Percentiles rank a stretch among this genome's conserved stretches.
These are phyloP conservation scores for Coffea canephora DNA, from an alignment of 257 asterid genomes.

Conservation along the genomic window DNA sequence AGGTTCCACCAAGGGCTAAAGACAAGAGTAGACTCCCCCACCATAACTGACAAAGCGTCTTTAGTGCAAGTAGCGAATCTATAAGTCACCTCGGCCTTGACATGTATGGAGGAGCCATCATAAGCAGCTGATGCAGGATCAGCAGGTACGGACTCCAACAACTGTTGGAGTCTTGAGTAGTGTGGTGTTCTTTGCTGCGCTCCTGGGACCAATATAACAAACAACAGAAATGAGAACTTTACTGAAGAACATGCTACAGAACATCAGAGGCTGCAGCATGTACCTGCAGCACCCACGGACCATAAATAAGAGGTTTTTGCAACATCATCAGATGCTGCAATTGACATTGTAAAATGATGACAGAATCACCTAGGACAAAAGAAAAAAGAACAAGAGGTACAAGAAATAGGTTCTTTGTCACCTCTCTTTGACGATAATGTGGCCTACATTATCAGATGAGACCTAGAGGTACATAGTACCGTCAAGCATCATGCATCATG, in stretches of 20 bases:
- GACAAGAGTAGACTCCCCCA: conserved; percentile 46
- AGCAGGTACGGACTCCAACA: conserved; percentile 16
- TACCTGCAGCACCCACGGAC: conserved; percentile 56
- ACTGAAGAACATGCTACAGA: background rate
- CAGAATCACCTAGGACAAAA: conserved; percentile 22
- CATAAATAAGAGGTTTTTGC: conserved; percentile 37
- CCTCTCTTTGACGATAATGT: conserved; percentile 3
- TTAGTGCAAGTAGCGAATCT: conserved; percentile 57
- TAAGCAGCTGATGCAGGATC: conserved; percentile 25
- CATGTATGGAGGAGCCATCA: conserved; percentile 59
- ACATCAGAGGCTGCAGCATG: conserved; percentile 37
- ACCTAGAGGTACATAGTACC: background rate
- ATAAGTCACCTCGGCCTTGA: conserved; percentile 76
- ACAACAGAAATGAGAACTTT: conserved; percentile 39
- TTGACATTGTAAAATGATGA: conserved; percentile 32
- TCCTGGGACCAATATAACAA: conserved; percentile 56
- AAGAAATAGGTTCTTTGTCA: conserved; percentile 13
- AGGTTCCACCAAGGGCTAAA: conserved; percentile 46
- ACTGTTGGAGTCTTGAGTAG: conserved; percentile 15
- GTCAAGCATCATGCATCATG: conserved; percentile 10
- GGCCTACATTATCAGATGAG: conserved; percentile 2
- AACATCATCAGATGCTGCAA: conserved; percentile 56
- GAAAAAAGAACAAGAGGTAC: conserved; percentile 2
- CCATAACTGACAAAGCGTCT: conserved; percentile 63
- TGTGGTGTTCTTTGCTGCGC: conserved; percentile 29